phyloP scores from a whole-genome alignment of 1,284 basidiomycete species.

The Trametes sp. region DNA sequence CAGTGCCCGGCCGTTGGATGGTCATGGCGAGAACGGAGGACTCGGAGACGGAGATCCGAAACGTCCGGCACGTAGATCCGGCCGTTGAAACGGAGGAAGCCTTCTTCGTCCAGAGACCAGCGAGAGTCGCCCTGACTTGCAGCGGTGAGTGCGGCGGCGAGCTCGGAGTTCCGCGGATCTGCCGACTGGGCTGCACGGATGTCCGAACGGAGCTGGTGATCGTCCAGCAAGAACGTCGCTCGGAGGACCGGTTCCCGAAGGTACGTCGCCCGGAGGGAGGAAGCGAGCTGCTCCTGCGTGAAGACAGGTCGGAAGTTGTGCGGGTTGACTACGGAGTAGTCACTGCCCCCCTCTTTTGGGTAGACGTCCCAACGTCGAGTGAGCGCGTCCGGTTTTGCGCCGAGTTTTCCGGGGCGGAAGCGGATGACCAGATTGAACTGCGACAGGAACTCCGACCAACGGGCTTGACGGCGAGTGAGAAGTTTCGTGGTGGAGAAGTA shows the following conservation, averaged over 20 bases:
- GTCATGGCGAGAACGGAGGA: conserved; percentile 16
- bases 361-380: conserved; percentile 23
- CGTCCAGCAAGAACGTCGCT: conserved; percentile 13
- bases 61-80: conserved; percentile 23
- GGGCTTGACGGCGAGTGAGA: conserved; percentile 25
- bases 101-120: conserved; percentile 2
- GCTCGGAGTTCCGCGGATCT: conserved; percentile 6
- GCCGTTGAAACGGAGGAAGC: conserved; percentile 11
- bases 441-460: conserved; percentile 28
- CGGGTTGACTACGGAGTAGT: conserved; percentile 38
- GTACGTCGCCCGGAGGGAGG: conserved; percentile 29
- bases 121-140: background rate
- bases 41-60: conserved; percentile 16
- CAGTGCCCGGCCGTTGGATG: conserved; percentile 16
- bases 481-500: conserved; percentile 21
- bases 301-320: conserved; percentile 39
- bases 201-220: conserved; percentile 15
- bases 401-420: conserved; percentile 21
- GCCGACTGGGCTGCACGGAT: conserved; percentile 17
- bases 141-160: background rate
- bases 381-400: conserved; percentile 23
- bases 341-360: conserved; percentile 31
- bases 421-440: conserved; percentile 26
- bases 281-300: conserved; percentile 28
- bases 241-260: conserved; percentile 27